Percentiles rank a stretch among this genome's conserved stretches.
phyloP scores from a whole-genome alignment of 106 monocot species.

The Posidonia australis region DNA sequence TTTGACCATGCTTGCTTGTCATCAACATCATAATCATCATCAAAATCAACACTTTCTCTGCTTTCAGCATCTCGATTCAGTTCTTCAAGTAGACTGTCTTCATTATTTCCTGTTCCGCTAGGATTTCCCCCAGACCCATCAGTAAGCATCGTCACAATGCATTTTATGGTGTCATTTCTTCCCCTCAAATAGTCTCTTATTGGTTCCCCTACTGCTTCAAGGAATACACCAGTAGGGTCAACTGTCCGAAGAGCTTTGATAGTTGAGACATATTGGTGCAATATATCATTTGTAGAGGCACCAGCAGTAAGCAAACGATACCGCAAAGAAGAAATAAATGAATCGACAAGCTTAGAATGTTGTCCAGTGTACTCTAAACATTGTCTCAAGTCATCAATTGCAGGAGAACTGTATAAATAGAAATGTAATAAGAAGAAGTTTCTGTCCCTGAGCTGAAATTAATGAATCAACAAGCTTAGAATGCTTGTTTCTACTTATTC shows the following conservation, averaged over 20 bases:
- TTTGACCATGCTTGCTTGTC: conserved; percentile 90
- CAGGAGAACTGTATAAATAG: conserved; percentile 63
- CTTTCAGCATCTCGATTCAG: conserved; percentile 87
- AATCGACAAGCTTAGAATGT: conserved; percentile 93
- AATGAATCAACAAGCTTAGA: too few species aligned
- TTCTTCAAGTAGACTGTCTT: conserved; percentile 90
- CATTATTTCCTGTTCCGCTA: conserved; percentile 46
- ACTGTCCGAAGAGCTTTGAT: conserved; percentile 88
- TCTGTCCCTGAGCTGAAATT: too few species aligned
- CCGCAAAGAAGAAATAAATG: conserved; percentile 78
- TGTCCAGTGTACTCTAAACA: conserved; percentile 95
- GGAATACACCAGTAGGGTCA: conserved; percentile 91
- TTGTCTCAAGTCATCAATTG: conserved; percentile 89
- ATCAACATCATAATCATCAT: conserved; percentile 58
- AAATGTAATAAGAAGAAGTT: neutral
- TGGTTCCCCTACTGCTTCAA: conserved; percentile 96
- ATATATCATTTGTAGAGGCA: conserved; percentile 97
- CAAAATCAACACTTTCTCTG: conserved; percentile 54
- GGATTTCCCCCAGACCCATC: conserved; percentile 73
- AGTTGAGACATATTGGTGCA: conserved; percentile 99
- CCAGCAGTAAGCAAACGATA: conserved; percentile 95
- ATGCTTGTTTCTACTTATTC: too few species aligned
- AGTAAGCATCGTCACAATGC: conserved; percentile 97
- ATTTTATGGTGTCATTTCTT: conserved; percentile 97
- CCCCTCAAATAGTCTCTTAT: conserved; percentile 88